A percentile compares a stretch with the other conserved stretches of the same genome.
phyloP scores from a whole-genome alignment of 1,284 basidiomycete species.

The Fomitiporia mediterranea region DNA sequence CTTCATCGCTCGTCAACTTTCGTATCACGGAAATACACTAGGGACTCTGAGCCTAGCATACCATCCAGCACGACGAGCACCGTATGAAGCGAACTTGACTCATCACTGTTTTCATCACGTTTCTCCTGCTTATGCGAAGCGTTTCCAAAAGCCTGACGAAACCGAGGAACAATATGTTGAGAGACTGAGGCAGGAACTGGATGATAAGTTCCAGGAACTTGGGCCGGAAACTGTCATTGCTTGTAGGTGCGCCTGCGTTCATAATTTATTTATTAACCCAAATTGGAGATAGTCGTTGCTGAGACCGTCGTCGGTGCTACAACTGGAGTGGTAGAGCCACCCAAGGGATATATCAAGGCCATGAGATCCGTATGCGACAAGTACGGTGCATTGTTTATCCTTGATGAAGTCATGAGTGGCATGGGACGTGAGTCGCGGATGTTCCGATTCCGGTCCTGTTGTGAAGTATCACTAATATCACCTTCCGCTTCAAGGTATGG shows the following conservation, averaged over 20 bases:
- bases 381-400: slow-evolving; percentile 80
- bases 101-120: slow-evolving; percentile 70
- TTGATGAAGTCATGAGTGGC: slow-evolving; percentile 85
- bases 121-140: slow-evolving; percentile 79
- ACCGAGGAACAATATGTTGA: slow-evolving; percentile 74
- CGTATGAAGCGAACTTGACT: slow-evolving; percentile 63
- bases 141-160: slow-evolving; percentile 66
- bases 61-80: slow-evolving; percentile 60
- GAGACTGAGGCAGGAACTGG: slow-evolving; percentile 71
- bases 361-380: slow-evolving; percentile 87
- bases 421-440: slow-evolving; percentile 65
- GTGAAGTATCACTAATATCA: background rate
- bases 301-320: slow-evolving; percentile 84
- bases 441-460: background rate
- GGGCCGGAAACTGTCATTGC: slow-evolving; percentile 78
- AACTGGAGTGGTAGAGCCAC: slow-evolving; percentile 68
- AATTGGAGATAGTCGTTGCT: slow-evolving; percentile 58
- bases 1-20: slow-evolving; percentile 75
- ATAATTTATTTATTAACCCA: background rate
- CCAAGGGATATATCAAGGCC: slow-evolving; percentile 76
- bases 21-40: slow-evolving; percentile 83
- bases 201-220: slow-evolving; percentile 76
- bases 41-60: slow-evolving; percentile 62
- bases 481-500: slow-evolving; percentile 68
- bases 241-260: slow-evolving; percentile 41